Base-by-base conservation (phyloP, 306 rosid species). In the Psophocarpus tetragonolobus region DNA sequence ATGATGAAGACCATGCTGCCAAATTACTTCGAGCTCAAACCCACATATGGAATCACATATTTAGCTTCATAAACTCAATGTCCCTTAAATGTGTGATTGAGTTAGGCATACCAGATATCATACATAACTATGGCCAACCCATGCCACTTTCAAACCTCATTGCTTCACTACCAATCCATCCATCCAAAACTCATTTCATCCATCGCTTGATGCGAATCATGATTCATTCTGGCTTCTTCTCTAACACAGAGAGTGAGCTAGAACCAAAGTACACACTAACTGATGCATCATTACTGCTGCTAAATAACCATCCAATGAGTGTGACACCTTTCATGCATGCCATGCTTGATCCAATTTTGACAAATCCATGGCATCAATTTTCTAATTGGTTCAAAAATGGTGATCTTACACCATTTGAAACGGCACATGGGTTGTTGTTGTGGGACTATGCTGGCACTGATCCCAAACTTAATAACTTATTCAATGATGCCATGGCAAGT, bases 11-110 rank as follows among this genome's bases (percentile, higher is more conserved):
- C 0, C 29, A 47, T 62, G 65, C 24, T 50, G 17, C 58, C 15
- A 80, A 80, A 36, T 12, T 63, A 11, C 74, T 80, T 23, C 9
- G 11, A 63, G 83, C 79, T 20, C 83, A 80, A 51, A 24, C 27
- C 1, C 83, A 80, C 30, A n/a, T 56, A 73, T 38, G 78, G 68
- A 73, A 73, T 57, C 68, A 73, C 8, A 39, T 39, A 14, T 23
- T 80, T 15, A 63, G 29, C 36, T 80, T 80, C 67, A 80, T 80
- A 36, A 80, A 80, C 33, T 72, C 83, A 6, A 80, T 72, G 83
- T 72, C 79, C 7, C 83, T 80, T 39, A 80, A 79, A 80, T 63
- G 79, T 20, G 36, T 30, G 0, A 48, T 80, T 36, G 83, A 80
- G 4, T 72, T 80, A 14, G 74, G 74, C 20, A 80, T 80, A 72